These are phyloP conservation scores for Amylostereum areolatum DNA, from an alignment of 1,284 basidiomycete genomes.

Conservation along the genomic window DNA sequence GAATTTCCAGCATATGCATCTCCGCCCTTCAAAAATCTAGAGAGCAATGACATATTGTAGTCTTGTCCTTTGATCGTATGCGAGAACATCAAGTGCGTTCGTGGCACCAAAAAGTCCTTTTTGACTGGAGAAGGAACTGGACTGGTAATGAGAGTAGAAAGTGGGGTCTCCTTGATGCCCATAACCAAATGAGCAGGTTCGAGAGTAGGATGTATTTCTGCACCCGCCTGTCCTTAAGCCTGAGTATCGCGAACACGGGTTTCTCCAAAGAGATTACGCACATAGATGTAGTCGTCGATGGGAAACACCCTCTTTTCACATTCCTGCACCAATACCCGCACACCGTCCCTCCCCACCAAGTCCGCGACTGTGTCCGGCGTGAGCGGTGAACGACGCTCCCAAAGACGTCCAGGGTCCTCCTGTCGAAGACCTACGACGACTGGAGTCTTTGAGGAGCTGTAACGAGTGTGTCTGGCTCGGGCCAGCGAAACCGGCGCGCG, in stretches of 20 bases:
- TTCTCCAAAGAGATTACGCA: constrained; percentile 25
- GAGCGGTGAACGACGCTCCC: constrained; percentile 84
- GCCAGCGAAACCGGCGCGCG: constrained; percentile 4
- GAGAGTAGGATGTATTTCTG: constrained; percentile 54
- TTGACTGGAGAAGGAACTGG: constrained; percentile 28
- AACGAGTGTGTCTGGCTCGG: not conserved
- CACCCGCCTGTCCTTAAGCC: constrained; percentile 59
- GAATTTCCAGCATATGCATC: constrained; percentile 13
- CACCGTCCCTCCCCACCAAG: constrained; percentile 49
- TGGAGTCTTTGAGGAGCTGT: constrained; percentile 3
- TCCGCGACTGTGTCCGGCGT: constrained; percentile 67
- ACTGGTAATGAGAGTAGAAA: constrained; percentile 51
- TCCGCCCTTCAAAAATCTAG: constrained; percentile 46
- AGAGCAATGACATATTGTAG: constrained; percentile 79
- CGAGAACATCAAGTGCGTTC: constrained; percentile 84
- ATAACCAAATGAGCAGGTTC: constrained; percentile 67
- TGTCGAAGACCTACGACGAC: constrained; percentile 62
- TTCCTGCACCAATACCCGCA: constrained; percentile 69
- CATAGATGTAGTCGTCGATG: constrained; percentile 59
- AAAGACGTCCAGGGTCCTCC: constrained; percentile 75
- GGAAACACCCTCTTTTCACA: constrained; percentile 73
- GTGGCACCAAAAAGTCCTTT: constrained; percentile 21
- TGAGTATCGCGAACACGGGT: not conserved
- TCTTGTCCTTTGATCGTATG: constrained; percentile 84
- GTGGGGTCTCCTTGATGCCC: constrained; percentile 84